phyloP scores from a whole-genome alignment of 2,329 filamentous ascomycete genomes.

The Fusarium sp. region DNA sequence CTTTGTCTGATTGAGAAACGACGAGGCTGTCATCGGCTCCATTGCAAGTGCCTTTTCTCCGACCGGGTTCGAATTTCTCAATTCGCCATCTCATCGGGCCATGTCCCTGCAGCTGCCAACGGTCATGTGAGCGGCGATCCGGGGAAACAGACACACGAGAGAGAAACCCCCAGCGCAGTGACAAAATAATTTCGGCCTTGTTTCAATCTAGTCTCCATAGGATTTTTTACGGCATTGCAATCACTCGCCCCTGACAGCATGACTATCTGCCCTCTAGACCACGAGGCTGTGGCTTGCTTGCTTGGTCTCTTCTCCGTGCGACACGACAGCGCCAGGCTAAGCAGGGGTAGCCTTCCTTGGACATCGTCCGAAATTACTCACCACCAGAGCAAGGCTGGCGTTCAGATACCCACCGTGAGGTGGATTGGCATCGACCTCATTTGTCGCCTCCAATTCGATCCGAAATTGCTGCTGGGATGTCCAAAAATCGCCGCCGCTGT shows the following conservation, averaged over 20 bases:
- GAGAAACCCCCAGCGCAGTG: neutral
- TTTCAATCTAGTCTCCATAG: neutral
- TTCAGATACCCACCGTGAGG: neutral
- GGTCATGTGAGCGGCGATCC: constrained; percentile 39
- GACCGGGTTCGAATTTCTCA: constrained; percentile 3
- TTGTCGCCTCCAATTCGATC: neutral
- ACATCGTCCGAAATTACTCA: neutral
- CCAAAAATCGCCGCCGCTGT: neutral
- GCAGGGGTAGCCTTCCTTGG: neutral
- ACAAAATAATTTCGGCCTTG: neutral
- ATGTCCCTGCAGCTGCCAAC: constrained; percentile 35
- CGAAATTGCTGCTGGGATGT: neutral
- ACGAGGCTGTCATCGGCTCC: neutral
- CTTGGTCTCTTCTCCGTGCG: neutral
- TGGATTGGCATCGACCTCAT: neutral
- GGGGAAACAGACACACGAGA: neutral
- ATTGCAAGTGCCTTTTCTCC: neutral
- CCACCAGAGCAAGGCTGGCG: neutral
- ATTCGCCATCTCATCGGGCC: constrained; percentile 4
- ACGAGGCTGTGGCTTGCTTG: neutral
- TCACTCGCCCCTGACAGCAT: neutral
- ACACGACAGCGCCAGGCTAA: neutral
- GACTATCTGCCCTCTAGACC: neutral
- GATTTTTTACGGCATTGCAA: neutral
- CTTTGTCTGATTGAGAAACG: neutral